phyloP scores from a whole-genome alignment of 73 alveolate genomes.

The Loxodes magnus region DNA sequence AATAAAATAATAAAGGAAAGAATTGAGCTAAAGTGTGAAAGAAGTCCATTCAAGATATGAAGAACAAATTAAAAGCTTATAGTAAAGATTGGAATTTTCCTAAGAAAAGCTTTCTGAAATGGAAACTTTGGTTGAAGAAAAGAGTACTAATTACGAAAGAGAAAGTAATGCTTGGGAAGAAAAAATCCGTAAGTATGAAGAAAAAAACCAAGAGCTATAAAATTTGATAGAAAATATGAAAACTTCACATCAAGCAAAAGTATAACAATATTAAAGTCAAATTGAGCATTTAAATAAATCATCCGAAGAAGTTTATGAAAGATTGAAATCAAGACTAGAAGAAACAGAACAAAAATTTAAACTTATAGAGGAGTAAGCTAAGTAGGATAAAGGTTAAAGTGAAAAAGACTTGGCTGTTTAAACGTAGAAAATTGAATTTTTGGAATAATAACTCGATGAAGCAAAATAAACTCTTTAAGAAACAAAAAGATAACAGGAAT shows the following conservation, averaged over 20 bases:
- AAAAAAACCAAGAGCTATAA: not conserved
- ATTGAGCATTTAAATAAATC: not conserved
- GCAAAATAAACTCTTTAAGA: conserved; percentile 11
- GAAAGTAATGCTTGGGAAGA: not conserved
- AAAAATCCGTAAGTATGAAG: not conserved
- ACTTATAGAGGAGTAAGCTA: not conserved
- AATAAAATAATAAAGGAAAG: conserved; percentile 26
- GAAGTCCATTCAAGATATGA: conserved; percentile 5
- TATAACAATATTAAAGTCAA: not conserved
- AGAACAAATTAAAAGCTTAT: not conserved
- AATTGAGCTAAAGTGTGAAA: conserved; percentile 5
- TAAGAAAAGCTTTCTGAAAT: not conserved
- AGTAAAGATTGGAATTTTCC: not conserved
- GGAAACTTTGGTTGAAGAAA: conserved; percentile 1
- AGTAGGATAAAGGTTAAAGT: not conserved
- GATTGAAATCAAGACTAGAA: conserved; percentile 46
- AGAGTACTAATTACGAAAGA: not conserved
- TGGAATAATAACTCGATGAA: conserved; percentile 24
- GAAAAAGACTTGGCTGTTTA: conserved; percentile 64
- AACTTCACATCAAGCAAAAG: not conserved
- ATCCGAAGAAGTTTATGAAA: not conserved
- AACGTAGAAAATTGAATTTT: conserved; percentile 49
- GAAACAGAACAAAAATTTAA: conserved; percentile 16
- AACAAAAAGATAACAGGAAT: conserved; percentile 29
- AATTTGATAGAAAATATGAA: not conserved